phyloP scores from a whole-genome alignment of 352 stramenopile species.

The Pythium monospermum region DNA sequence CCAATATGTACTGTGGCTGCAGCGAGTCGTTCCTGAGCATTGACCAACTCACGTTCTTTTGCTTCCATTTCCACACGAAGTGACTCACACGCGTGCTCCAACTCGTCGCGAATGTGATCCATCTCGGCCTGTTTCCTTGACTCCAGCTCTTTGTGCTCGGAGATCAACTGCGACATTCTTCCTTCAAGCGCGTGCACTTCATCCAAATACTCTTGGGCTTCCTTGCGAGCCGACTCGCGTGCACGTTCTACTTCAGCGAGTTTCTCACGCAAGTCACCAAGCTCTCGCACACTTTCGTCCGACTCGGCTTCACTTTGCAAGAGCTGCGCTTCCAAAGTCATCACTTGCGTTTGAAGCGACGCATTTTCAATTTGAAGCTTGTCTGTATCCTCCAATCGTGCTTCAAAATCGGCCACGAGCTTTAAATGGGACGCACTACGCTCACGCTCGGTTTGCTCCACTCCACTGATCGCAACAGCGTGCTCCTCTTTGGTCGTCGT shows the following conservation, averaged over 20 bases:
- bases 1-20: neutral
- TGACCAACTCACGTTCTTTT: neutral
- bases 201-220: neutral
- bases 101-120: conserved; percentile 5
- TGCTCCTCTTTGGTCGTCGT: conserved; percentile 5
- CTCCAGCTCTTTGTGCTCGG: conserved; percentile 5
- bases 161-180: conserved; percentile 6
- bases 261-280: conserved; percentile 6
- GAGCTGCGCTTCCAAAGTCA: conserved; percentile 18
- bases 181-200: conserved; percentile 2
- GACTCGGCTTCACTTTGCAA: conserved; percentile 15
- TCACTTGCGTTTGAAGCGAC: conserved; percentile 17
- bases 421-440: conserved; percentile 3
- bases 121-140: conserved; percentile 9
- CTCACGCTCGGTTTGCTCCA: conserved; percentile 5
- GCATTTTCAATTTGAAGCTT: conserved; percentile 13
- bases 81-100: conserved; percentile 9
- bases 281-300: conserved; percentile 7
- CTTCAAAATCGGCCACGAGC: conserved; percentile 3
- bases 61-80: conserved; percentile 7
- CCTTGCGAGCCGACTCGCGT: conserved; percentile 5
- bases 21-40: conserved; percentile 9
- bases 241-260: conserved; percentile 6
- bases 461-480: conserved; percentile 1
- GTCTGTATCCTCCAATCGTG: conserved; percentile 8